These are phyloP conservation scores for Emydomyces testavorans DNA, from an alignment of 2,329 filamentous ascomycete genomes.

Conservation along the genomic window DNA sequence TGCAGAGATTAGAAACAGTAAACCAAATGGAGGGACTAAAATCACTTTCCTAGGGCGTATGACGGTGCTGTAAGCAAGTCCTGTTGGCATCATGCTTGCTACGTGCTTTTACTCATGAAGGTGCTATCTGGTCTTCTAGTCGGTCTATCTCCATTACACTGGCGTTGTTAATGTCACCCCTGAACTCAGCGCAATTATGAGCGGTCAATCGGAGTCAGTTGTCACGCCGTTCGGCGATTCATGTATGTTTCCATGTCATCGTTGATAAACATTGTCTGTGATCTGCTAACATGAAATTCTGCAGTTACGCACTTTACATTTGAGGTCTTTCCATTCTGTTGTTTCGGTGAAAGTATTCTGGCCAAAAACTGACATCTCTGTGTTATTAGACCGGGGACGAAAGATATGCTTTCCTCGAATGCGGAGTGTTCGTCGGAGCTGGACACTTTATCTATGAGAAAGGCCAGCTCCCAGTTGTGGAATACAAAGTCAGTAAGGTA, in stretches of 20 bases:
- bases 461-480: conserved; percentile 29
- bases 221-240: conserved; percentile 32
- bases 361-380: background rate
- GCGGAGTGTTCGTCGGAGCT: conserved; percentile 31
- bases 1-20: background rate
- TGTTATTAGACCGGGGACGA: conserved; percentile 30
- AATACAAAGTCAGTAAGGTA: conserved; percentile 36
- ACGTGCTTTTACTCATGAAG: background rate
- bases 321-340: conserved; percentile 21
- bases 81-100: background rate
- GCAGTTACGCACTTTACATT: conserved; percentile 30
- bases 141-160: conserved; percentile 33
- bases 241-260: conserved; percentile 24
- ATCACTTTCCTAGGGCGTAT: conserved; percentile 21
- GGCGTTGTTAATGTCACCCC: conserved; percentile 30
- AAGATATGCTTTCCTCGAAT: conserved; percentile 34
- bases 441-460: conserved; percentile 32
- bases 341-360: background rate
- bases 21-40: background rate
- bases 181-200: conserved; percentile 26
- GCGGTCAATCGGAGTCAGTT: conserved; percentile 23
- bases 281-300: background rate
- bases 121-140: conserved; percentile 6
- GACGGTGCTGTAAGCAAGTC: conserved; percentile 24
- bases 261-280: background rate